These are phyloP conservation scores for Malassezia cuniculi DNA, from an alignment of 1,284 basidiomycete genomes.

Conservation along the genomic window DNA sequence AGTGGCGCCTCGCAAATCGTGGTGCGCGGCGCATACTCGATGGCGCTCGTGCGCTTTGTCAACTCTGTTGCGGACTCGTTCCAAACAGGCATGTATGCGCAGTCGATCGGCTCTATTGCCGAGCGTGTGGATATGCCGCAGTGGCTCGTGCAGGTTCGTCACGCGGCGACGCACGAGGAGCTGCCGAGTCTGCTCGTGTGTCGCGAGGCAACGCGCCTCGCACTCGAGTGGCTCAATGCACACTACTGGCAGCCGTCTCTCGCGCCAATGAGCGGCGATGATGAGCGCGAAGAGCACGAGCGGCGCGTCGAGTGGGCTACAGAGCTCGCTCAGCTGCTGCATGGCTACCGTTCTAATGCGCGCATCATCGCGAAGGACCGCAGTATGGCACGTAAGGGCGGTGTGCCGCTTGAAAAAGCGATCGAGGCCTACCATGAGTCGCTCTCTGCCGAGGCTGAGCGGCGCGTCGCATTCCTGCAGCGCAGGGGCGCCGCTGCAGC, in stretches of 20 bases:
- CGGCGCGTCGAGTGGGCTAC: constrained; percentile 13
- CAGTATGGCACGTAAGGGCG: constrained; percentile 16
- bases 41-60: constrained; percentile 53
- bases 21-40: constrained; percentile 24
- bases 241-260: constrained; percentile 10
- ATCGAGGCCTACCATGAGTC: constrained; percentile 18
- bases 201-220: constrained; percentile 55
- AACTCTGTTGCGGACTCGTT: constrained; percentile 74
- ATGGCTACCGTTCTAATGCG: constrained; percentile 22
- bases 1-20: constrained; percentile 17
- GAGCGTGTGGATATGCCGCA: constrained; percentile 68
- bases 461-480: neutral
- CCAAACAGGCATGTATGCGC: constrained; percentile 63
- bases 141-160: constrained; percentile 85
- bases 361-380: constrained; percentile 24
- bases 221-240: constrained; percentile 28
- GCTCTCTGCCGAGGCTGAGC: constrained; percentile 7
- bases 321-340: constrained; percentile 15
- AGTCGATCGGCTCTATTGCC: constrained; percentile 79
- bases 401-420: constrained; percentile 15
- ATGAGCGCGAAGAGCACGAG: neutral
- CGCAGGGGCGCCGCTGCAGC: neutral
- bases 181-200: constrained; percentile 71
- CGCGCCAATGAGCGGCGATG: neutral
- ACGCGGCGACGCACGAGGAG: constrained; percentile 90